Percentiles rank a stretch among this genome's conserved stretches.
phyloP scores from a whole-genome alignment of 2,329 filamentous ascomycete species.

The Aspergillus sclerotialis region DNA sequence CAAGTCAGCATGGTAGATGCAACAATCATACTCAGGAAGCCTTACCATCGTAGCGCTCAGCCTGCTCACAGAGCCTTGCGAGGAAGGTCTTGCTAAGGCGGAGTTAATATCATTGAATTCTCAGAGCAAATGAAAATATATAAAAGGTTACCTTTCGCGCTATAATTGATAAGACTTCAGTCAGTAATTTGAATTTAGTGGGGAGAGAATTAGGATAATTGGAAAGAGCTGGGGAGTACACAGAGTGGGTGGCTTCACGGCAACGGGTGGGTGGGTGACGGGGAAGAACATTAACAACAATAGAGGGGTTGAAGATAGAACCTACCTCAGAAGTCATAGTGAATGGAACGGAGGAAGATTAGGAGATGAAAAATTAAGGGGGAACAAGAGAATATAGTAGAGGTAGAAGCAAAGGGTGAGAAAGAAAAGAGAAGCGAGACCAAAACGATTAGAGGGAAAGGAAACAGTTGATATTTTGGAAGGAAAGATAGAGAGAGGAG shows the following conservation, averaged over 20 bases:
- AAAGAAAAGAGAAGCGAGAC: constrained; percentile 6
- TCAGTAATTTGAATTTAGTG: constrained; percentile 20
- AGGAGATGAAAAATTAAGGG: constrained; percentile 29
- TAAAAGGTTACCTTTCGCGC: constrained; percentile 61
- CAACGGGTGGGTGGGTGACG: constrained; percentile 23
- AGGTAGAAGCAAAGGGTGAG: constrained; percentile 4
- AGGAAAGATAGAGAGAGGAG: constrained; percentile 3
- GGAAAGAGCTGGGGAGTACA: constrained; percentile 6
- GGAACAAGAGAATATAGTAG: constrained; percentile 6
- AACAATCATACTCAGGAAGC: constrained; percentile 1
- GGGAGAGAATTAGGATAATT: constrained; percentile 2
- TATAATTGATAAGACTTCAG: constrained; percentile 34
- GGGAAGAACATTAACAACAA: constrained; percentile 18
- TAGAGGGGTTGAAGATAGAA: constrained; percentile 3
- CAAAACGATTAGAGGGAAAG: constrained; percentile 4
- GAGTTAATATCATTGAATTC: constrained; percentile 29
- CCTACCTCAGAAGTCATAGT: constrained; percentile 60
- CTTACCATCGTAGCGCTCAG: constrained; percentile 96
- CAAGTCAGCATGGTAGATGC: constrained; percentile 19
- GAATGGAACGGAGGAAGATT: constrained; percentile 37
- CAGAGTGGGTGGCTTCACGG: constrained; percentile 15
- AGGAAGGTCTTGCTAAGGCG: constrained; percentile 92
- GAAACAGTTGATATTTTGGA: too few species aligned
- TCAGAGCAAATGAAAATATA: constrained; percentile 9
- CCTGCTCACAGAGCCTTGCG: constrained; percentile 99